These are phyloP conservation scores for Aquilaria sinensis DNA, from an alignment of 345 rosid species.

Conservation along the genomic window DNA sequence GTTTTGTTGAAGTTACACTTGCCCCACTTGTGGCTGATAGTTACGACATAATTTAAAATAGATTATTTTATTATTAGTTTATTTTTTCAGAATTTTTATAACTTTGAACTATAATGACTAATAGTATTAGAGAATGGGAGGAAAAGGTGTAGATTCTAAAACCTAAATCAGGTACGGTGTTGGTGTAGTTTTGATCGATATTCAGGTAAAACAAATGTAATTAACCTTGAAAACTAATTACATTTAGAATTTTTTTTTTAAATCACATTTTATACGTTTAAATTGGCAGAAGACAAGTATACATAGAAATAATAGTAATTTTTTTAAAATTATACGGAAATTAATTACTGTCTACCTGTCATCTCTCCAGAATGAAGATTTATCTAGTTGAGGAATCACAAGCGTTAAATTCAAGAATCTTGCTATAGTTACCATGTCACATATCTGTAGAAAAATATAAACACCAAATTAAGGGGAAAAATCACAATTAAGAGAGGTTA, in stretches of 20 bases:
- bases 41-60: too few relatives aligned
- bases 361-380: slow-evolving; percentile 91
- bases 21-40: too few relatives aligned
- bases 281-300: too few relatives aligned
- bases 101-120: neutral
- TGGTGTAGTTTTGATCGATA: too few relatives aligned
- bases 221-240: too few relatives aligned
- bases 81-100: neutral
- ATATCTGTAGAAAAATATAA: slow-evolving; percentile 51
- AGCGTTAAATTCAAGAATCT: slow-evolving; percentile 80
- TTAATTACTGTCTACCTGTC: slow-evolving; percentile 43
- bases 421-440: slow-evolving; percentile 90
- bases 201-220: too few relatives aligned
- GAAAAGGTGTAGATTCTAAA: slow-evolving; percentile 4
- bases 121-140: neutral
- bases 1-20: too few relatives aligned
- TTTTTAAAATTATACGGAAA: neutral
- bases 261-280: too few relatives aligned
- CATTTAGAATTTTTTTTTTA: too few relatives aligned
- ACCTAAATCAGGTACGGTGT: too few relatives aligned
- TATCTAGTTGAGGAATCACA: slow-evolving; percentile 80
- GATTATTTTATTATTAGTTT: too few relatives aligned
- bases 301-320: too few relatives aligned
- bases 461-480: slow-evolving; percentile 6
- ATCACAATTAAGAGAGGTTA: neutral